These are phyloP conservation scores for Sarcodon aspratus DNA, from an alignment of 768 basidiomycete genomes.

Conservation along the genomic window DNA sequence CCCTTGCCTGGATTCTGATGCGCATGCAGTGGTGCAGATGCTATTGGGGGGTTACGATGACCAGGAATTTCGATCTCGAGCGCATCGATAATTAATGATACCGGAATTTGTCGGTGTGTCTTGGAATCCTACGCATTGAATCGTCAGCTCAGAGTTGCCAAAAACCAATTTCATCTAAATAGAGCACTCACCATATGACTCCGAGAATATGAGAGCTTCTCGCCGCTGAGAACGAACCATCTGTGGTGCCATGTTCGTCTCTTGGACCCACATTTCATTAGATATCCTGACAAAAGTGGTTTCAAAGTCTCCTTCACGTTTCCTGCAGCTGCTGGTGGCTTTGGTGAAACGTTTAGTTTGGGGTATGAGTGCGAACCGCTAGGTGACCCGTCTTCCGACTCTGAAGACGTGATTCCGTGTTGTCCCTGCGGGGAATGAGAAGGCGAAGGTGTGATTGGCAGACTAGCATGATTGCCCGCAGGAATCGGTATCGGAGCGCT, in stretches of 20 bases:
- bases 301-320: constrained; percentile 52
- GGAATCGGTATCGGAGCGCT: constrained; percentile 46
- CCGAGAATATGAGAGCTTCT: constrained; percentile 77
- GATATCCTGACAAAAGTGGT: constrained; percentile 77
- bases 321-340: constrained; percentile 15
- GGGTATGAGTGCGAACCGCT: constrained; percentile 8
- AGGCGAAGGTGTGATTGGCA: constrained; percentile 30
- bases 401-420: constrained; percentile 59
- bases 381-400: constrained; percentile 58
- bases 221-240: constrained; percentile 91
- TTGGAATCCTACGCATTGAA: constrained; percentile 62
- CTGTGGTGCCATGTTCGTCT: constrained; percentile 93
- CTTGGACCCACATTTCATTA: constrained; percentile 94
- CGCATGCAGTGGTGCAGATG: neutral
- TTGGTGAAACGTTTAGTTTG: constrained; percentile 27
- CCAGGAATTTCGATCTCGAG: constrained; percentile 71
- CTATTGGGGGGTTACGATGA: constrained; percentile 18
- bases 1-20: constrained; percentile 23
- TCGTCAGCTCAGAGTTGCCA: constrained; percentile 6
- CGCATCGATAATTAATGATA: constrained; percentile 82
- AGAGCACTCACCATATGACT: constrained; percentile 82
- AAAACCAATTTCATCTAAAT: constrained; percentile 9
- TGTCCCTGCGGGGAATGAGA: constrained; percentile 29
- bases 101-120: constrained; percentile 76
- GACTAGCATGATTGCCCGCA: constrained; percentile 6